These are phyloP conservation scores for Davidsoniella eucalypti DNA, from an alignment of 2,329 filamentous ascomycete species.

Conservation along the genomic window DNA sequence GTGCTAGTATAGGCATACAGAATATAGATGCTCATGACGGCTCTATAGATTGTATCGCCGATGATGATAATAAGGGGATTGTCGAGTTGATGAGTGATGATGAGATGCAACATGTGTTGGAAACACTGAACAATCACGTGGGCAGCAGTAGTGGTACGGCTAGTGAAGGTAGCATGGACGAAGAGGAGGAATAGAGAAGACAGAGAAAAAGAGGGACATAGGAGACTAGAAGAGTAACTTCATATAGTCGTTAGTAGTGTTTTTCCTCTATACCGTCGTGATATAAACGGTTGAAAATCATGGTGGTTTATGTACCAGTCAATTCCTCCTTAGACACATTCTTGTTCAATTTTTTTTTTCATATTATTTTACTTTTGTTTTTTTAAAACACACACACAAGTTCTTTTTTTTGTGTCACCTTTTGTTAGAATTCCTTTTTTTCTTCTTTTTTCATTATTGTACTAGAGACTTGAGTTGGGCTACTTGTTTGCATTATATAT, in stretches of 20 bases:
- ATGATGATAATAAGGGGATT: too few relatives aligned
- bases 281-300: not conserved
- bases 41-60: slow-evolving; percentile 13
- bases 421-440: not conserved
- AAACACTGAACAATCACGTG: slow-evolving; percentile 16
- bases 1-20: slow-evolving; percentile 22
- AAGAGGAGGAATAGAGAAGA: not conserved
- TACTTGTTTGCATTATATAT: not conserved
- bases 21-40: too few relatives aligned
- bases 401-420: not conserved
- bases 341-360: not conserved
- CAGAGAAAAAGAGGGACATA: not conserved
- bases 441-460: not conserved
- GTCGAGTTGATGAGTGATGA: slow-evolving; percentile 47
- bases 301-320: not conserved
- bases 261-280: not conserved
- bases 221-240: not conserved
- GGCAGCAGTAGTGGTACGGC: not conserved
- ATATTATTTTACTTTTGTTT: too few relatives aligned
- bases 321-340: not conserved
- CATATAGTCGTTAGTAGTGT: too few relatives aligned
- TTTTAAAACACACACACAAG: not conserved
- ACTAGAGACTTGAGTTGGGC: not conserved
- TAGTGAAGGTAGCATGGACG: slow-evolving; percentile 5
- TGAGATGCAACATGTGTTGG: slow-evolving; percentile 35